A percentile compares a stretch with the other conserved stretches of the same genome.
phyloP scores from a whole-genome alignment of 768 basidiomycete species.

The Candolleomyces efflorescens region DNA sequence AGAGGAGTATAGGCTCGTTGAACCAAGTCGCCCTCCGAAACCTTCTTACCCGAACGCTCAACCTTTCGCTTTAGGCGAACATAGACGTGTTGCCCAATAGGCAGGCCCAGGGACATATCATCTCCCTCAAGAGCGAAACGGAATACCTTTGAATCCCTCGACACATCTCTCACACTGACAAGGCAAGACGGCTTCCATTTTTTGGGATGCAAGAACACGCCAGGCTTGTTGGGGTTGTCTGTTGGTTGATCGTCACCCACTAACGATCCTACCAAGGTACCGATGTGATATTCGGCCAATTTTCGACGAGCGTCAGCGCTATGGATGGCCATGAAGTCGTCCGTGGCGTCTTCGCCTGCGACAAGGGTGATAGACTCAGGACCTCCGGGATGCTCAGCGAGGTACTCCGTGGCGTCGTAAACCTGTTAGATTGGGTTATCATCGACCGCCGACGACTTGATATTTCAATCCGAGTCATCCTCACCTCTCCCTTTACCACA shows the following conservation, averaged over 20 bases:
- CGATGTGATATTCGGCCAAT: conserved; percentile 50
- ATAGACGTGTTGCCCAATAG: conserved; percentile 58
- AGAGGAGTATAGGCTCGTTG: conserved; percentile 61
- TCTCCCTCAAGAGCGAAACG: conserved; percentile 40
- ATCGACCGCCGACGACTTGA: too few relatives aligned
- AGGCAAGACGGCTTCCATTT: conserved; percentile 47
- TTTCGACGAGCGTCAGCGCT: conserved; percentile 44
- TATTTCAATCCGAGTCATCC: neutral
- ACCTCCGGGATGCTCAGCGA: conserved; percentile 58
- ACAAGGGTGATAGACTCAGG: conserved; percentile 48
- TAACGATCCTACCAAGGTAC: conserved; percentile 32
- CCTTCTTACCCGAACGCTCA: conserved; percentile 8
- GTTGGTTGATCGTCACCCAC: neutral
- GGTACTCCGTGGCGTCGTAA: conserved; percentile 47
- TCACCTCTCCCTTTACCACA: conserved; percentile 44
- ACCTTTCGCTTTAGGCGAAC: conserved; percentile 39
- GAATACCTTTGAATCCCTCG: conserved; percentile 47
- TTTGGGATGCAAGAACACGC: conserved; percentile 35
- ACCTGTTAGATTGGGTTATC: conserved; percentile 20
- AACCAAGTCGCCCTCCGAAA: conserved; percentile 33
- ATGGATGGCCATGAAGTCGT: conserved; percentile 64
- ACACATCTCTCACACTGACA: conserved; percentile 30
- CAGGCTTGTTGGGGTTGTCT: conserved; percentile 4
- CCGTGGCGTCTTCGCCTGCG: conserved; percentile 57
- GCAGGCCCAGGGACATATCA: conserved; percentile 46